A percentile compares a stretch with the other conserved stretches of the same genome.
Conservation (phyloP, 1,284 basidiomycete species). For the Phellopilus nigrolimitatus region DNA sequence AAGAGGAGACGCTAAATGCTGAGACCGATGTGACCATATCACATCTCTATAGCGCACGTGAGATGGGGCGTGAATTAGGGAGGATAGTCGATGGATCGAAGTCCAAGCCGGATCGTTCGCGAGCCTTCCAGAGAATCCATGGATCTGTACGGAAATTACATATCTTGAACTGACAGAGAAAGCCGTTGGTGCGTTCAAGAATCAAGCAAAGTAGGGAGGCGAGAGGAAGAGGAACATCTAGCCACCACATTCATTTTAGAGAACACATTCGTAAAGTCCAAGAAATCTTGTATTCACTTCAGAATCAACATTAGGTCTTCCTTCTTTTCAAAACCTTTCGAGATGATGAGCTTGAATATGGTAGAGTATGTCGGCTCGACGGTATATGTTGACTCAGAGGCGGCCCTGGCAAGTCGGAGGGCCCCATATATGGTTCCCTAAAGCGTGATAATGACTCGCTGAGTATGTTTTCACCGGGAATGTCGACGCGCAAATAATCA, state of each 20-base stretch:
- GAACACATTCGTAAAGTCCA: too few relatives aligned
- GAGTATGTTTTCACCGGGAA: slow-evolving; percentile 35
- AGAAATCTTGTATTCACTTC: too few relatives aligned
- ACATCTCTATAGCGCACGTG: neutral
- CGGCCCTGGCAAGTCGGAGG: neutral
- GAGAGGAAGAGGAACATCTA: too few relatives aligned
- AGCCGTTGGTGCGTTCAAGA: too few relatives aligned
- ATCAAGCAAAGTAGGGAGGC: too few relatives aligned
- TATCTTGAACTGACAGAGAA: too few relatives aligned
- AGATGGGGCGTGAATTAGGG: slow-evolving; percentile 11
- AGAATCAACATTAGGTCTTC: slow-evolving; percentile 1
- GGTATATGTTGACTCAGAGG: neutral
- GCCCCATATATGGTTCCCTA: slow-evolving; percentile 4
- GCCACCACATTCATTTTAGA: too few relatives aligned
- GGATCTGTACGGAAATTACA: too few relatives aligned
- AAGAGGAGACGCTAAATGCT: neutral
- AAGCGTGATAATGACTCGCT: slow-evolving; percentile 11
- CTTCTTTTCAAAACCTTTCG: slow-evolving; percentile 1
- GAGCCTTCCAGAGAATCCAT: neutral
- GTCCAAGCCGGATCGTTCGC: neutral
- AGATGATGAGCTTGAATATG: neutral
- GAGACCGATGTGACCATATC: neutral
- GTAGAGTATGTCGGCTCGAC: too few relatives aligned
- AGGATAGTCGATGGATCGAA: too few relatives aligned
- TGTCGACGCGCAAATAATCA: slow-evolving; percentile 59